A percentile compares a stretch with the other conserved stretches of the same genome.
These are phyloP conservation scores for Cercophora samala DNA, from an alignment of 495 filamentous ascomycete species.

Conservation along the genomic window DNA sequence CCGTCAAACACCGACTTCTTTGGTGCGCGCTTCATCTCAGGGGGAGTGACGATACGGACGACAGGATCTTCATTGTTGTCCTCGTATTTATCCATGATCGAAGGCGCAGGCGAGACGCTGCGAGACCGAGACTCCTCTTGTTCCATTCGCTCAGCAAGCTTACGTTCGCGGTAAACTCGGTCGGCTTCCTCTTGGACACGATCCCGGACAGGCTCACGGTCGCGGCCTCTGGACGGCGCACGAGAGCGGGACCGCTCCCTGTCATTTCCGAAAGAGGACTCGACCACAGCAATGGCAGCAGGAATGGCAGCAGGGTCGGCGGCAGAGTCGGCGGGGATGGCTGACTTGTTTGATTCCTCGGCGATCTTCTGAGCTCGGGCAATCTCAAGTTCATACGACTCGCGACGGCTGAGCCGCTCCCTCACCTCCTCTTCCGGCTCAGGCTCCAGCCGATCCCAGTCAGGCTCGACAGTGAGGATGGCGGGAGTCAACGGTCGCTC, in stretches of 20 bases:
- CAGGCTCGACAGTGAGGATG: conserved; percentile 46
- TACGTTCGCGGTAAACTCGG: conserved; percentile 49
- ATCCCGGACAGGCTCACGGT: conserved; percentile 37
- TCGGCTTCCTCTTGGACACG: conserved; percentile 50
- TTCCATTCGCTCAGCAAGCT: conserved; percentile 43
- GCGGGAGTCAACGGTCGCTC: conserved; percentile 35
- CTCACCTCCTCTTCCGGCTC: conserved; percentile 22
- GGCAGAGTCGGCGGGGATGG: conserved; percentile 36
- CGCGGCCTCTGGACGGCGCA: conserved; percentile 21
- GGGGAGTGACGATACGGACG: conserved; percentile 44
- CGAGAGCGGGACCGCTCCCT: conserved; percentile 18
- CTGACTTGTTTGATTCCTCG: conserved; percentile 36
- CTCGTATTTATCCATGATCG: conserved; percentile 50
- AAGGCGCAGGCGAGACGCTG: conserved; percentile 41
- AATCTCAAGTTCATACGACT: conserved; percentile 40
- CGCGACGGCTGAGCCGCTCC: conserved; percentile 39
- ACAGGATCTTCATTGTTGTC: conserved; percentile 31
- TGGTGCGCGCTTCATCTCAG: conserved; percentile 41
- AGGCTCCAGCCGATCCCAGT: conserved; percentile 16
- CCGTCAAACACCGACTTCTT: conserved; percentile 48
- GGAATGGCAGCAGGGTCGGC: conserved; percentile 36
- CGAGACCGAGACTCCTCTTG: conserved; percentile 50
- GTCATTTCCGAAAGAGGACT: conserved; percentile 21
- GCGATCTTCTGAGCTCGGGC: conserved; percentile 35
- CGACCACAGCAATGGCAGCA: conserved; percentile 37